Base-by-base conservation (phyloP, 768 basidiomycete genomes). In the Tephrocybe rancida region DNA sequence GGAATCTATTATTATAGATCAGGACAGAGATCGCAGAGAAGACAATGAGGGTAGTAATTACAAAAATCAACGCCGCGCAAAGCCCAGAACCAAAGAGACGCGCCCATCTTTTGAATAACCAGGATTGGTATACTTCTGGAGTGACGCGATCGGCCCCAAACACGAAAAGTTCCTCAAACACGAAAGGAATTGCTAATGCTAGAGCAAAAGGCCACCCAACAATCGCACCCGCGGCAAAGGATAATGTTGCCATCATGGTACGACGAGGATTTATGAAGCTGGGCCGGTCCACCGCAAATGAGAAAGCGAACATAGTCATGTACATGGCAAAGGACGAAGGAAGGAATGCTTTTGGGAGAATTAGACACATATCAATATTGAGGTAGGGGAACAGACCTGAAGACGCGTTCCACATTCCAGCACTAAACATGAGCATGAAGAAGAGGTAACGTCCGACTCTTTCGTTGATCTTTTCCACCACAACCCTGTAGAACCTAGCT, bases 141-240 rank as follows among this genome's bases (percentile, higher is more conserved):
- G 80, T 66, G 24, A 88, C 84, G 34, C 69, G 68, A 61, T 97
- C 95, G 7, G 77, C 81, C 34, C 89, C 86, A 49, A 76, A 82
- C 21, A 95, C 67, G 63, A 94, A 90, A 19, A 98, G 73, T 67
- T 98, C 93, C 67, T 98, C 97, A 42, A 92, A 68, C 11, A 95
- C 84, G 61, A 96, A 95, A 1, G 97, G 97, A 13, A 97, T 71
- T 0, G 92, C 84, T 6, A 98, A 77, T 0, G 91, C 86, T 16
- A 94, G 78, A n/a, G 91, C 79, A 67, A 99, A 99, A 5, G 97
- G 97, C 97, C 97, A 99, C 5, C 96, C 97, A 29, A 98, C 82
- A 45, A 98, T 82, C 1, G 86, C 92, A 5, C 92, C 95, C 5
- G 84, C 66, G 1, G 91, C 92, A 65, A 94, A 92, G 44, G 79